Base-by-base conservation (phyloP, 176 grass and related monocot genomes). In the Musa beccarii region DNA sequence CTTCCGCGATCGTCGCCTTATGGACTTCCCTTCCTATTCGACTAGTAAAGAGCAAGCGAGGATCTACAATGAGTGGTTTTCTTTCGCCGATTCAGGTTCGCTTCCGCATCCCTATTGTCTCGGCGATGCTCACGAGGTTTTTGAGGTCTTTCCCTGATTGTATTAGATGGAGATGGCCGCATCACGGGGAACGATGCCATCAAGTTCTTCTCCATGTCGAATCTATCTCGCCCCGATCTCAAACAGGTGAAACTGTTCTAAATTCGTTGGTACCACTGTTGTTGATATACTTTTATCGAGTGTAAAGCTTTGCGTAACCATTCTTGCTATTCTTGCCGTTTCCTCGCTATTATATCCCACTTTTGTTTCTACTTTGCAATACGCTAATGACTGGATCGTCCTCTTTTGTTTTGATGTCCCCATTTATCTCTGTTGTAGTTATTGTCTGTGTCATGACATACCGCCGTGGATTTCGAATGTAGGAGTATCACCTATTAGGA, bases 181-280 rank as follows among this genome's bases (percentile, higher is more conserved):
- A 85, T 96, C 87, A 96, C 93, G 17, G 93, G 93, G 24, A 84
- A 85, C 52, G 93, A 96, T 68, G 93, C 93, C 76, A 92, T 87
- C 74, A 92, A 85, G 79, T 92, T 96, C 76, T 96, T 96, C 79
- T 75, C 79, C 82, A 85, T 90, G 87, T 96, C 93, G 59, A 92
- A 88, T 59, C 83, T 90, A 54, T 83, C 90, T 71, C 89, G 89
- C 71, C 50, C 87, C 19, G 93, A 92, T 64, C 89, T 96, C 63
- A 96, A 96, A 79, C 89, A 96, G 92, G 92, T 87, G 75, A 24
- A 12, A 14, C 17, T 11, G 56, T 63, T 55, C 10, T 66, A 2
- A 28, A 76, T 59, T 43, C 53, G 24, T 76, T 64, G 16, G 8
- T 8, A 8, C 21, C 16, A 11, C 22, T 52, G 17, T 17, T 43